phyloP scores from a whole-genome alignment of 2,329 filamentous ascomycete genomes.

The Lecanicillium sp. region DNA sequence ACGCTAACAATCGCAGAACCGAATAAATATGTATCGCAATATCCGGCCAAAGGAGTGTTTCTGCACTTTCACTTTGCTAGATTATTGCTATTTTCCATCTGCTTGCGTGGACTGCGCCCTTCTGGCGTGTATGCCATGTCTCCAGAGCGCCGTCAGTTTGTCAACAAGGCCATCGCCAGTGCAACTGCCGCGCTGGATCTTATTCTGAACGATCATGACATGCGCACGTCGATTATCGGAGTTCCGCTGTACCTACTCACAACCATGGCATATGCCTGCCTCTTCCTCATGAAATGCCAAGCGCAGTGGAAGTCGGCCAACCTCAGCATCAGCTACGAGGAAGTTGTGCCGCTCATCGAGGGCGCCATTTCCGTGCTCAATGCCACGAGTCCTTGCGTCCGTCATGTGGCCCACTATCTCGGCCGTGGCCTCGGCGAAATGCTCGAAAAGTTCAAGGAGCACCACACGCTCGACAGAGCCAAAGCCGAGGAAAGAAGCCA shows the following conservation, averaged over 20 bases:
- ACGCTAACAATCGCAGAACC: slow-evolving; percentile 28
- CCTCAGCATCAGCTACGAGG: slow-evolving; percentile 25
- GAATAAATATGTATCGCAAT: slow-evolving; percentile 40
- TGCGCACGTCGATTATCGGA: slow-evolving; percentile 26
- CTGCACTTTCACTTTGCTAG: slow-evolving; percentile 47
- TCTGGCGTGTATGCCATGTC: slow-evolving; percentile 36
- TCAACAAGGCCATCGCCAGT: slow-evolving; percentile 34
- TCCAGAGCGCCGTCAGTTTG: slow-evolving; percentile 36
- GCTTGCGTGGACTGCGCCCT: slow-evolving; percentile 31
- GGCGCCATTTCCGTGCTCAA: slow-evolving; percentile 21
- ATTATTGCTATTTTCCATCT: slow-evolving; percentile 43
- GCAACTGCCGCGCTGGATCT: slow-evolving; percentile 26
- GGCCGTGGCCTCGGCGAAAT: slow-evolving; percentile 24
- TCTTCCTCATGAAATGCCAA: slow-evolving; percentile 29
- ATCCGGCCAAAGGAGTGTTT: slow-evolving; percentile 43
- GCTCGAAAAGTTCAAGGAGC: slow-evolving; percentile 24
- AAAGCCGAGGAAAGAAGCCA: slow-evolving; percentile 14
- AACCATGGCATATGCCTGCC: slow-evolving; percentile 26
- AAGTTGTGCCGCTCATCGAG: slow-evolving; percentile 23
- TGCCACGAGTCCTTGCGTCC: slow-evolving; percentile 21
- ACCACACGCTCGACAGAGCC: not conserved
- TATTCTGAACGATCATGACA: slow-evolving; percentile 26
- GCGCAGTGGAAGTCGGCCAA: slow-evolving; percentile 25
- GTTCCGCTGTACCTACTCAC: slow-evolving; percentile 28
- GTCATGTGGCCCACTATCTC: slow-evolving; percentile 26